A percentile compares a stretch with the other conserved stretches of the same genome.
Conservation (phyloP, 2,329 filamentous ascomycete species). For the Chaetomium strumarium region DNA sequence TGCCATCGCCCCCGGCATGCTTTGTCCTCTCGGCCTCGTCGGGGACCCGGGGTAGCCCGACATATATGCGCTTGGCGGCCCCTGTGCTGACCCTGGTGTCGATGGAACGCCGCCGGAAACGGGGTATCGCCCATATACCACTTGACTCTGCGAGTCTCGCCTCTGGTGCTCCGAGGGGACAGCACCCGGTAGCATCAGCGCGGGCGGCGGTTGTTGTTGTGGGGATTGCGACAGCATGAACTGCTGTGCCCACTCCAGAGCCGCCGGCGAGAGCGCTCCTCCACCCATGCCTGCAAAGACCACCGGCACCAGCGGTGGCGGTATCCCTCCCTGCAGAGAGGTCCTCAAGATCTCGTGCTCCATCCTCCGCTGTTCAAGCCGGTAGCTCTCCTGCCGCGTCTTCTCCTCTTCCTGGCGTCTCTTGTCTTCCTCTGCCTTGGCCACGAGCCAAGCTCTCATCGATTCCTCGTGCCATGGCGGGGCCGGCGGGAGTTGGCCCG, state of each 20-base stretch:
- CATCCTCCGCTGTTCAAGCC: conserved; percentile 65
- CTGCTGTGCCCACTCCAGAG: conserved; percentile 64
- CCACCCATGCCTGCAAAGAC: conserved; percentile 69
- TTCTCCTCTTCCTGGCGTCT: conserved; percentile 70
- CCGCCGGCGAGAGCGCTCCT: conserved; percentile 53
- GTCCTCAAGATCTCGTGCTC: conserved; percentile 68
- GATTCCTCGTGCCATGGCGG: conserved; percentile 66
- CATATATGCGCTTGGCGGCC: conserved; percentile 36
- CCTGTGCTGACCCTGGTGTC: conserved; percentile 38
- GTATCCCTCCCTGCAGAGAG: conserved; percentile 63
- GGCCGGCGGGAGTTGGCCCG: conserved; percentile 56
- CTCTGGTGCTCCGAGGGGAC: conserved; percentile 50
- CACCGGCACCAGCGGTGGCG: conserved; percentile 66
- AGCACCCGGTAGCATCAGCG: conserved; percentile 44
- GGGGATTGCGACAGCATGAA: conserved; percentile 48
- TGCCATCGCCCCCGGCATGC: conserved; percentile 35
- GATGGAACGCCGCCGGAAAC: conserved; percentile 36
- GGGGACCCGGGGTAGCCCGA: conserved; percentile 44
- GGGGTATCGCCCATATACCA: conserved; percentile 39
- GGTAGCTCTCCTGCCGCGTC: conserved; percentile 56
- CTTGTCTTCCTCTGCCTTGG: conserved; percentile 68
- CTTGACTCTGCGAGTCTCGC: conserved; percentile 44
- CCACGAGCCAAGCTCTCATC: conserved; percentile 65
- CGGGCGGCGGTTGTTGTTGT: conserved; percentile 45
- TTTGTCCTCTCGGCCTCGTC: conserved; percentile 45